Base-by-base conservation (phyloP, 805 yeast genomes). In the Wickerhamomyces queroliae region DNA sequence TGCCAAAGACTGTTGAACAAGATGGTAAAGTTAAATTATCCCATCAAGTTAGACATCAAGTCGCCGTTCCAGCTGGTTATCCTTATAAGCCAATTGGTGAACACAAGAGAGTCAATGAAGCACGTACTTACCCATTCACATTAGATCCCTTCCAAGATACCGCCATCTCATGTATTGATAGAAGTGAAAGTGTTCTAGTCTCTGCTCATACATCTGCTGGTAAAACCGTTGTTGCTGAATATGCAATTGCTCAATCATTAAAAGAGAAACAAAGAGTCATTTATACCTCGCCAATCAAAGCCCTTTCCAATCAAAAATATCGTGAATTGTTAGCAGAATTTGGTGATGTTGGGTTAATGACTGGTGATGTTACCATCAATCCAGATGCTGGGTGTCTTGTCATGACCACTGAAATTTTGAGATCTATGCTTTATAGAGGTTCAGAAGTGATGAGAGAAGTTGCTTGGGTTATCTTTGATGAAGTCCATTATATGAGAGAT, bases 131-230 rank as follows among this genome's bases (percentile, higher is more conserved):
- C 53, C 98, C 98, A 0, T 93, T 93, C 63, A 77, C 80, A 0
- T 72, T 93, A 49, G 99, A 93, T 73, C 97, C 99, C 23, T 93
- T 93, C 72, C 99, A 93, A 67, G 96, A 93, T 51, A 90, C 96
- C 16, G 85, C 98, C 13, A 83, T 93, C 46, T 89, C 96, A 10
- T 91, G 98, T 65, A 93, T 93, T 47, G 98, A 93, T 61, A 74
- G 98, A 57, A 77, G 80, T 50, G 98, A 91, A 64, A 83, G 95
- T 2, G 99, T 93, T 19, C 70, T 93, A 50, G 99, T 93, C 5
- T 89, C 97, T 25, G 99, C 99, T 9, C 98, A 89, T 55, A 90
- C 97, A 0, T 89, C 96, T 37, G 97, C 97, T 10, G 97, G 97
- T 67, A 90, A 90, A 58, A 90, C 97, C 0, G 97, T 90, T 35